These are phyloP conservation scores for Agaricus subrufescens DNA, from an alignment of 768 basidiomycete genomes.

Conservation along the genomic window DNA sequence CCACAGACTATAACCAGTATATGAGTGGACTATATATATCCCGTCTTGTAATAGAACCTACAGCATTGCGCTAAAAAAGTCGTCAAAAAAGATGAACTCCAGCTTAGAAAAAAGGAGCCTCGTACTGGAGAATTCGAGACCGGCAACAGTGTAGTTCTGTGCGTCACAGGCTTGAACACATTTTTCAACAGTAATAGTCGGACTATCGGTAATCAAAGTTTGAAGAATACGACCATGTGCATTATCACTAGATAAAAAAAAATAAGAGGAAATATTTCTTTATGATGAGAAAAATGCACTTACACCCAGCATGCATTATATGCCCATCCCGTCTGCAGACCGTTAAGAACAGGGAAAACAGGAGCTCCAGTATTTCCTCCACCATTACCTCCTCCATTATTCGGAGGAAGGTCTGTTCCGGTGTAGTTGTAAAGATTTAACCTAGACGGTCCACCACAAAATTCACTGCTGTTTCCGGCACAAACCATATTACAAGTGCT, in stretches of 20 bases:
- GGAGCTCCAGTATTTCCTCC: constrained; percentile 24
- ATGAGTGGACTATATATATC: neutral
- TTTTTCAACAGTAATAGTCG: constrained; percentile 47
- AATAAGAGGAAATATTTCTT: no score
- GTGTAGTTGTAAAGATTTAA: constrained; percentile 70
- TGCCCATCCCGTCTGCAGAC: constrained; percentile 51
- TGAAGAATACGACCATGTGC: constrained; percentile 58
- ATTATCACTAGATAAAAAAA: constrained; percentile 40
- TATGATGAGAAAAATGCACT: constrained; percentile 12
- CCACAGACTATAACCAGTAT: constrained; percentile 54
- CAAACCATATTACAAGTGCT: constrained; percentile 66
- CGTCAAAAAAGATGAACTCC: neutral
- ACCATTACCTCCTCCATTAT: constrained; percentile 27
- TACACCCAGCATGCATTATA: constrained; percentile 68
- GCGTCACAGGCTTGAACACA: constrained; percentile 59
- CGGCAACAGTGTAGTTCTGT: constrained; percentile 62
- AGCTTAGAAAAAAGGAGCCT: neutral
- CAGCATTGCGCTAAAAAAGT: constrained; percentile 36
- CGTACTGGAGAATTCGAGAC: constrained; percentile 60
- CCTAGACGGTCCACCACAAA: constrained; percentile 69
- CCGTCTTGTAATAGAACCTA: constrained; percentile 19
- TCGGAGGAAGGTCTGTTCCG: constrained; percentile 44
- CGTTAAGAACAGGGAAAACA: constrained; percentile 42
- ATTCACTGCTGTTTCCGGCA: constrained; percentile 54
- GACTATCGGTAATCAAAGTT: constrained; percentile 18